Evolutionary conservation across 2,329 filamentous ascomycete species (phyloP), one percentile per base, ranked within the genome.

Genomic region (Ambrosiella xylebori): DNA sequence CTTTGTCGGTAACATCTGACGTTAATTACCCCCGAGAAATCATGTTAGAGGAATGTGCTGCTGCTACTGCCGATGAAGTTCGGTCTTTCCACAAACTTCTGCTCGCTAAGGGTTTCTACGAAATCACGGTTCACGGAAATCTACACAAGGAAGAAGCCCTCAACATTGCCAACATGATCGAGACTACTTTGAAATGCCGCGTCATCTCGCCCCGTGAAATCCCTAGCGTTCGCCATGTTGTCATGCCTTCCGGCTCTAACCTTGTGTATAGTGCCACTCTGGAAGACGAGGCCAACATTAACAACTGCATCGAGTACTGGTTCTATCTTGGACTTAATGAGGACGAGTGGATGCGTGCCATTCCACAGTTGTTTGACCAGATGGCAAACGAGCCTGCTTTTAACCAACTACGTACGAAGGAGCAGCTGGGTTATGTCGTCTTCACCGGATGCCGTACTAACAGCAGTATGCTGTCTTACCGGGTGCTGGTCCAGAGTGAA

Each of bases 361-460:
- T 86, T 69, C 77, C 87, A 0, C 75, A 94, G 47, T 76, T 98
- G 5, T 77, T 96, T 47, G 85, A 88, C 35, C 93, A 97, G 70
- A 86, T 98, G 72, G 83, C 88, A 0, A 86, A 95, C 59, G 93
- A 98, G 71, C 90, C 90, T 3, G 86, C 86, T 7, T 98, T 97
- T 67, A 88, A 98, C 70, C 89, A 95, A 68, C 77, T 98, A 7
- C 82, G 93, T 54, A 97, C 93, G 49, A 96, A 97, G 70, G 91
- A 98, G 69, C 91, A 98, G 71, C 83, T 98, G 6, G 93, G 93
- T 11, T 98, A 98, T 65, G 87, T 98, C 57, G 91, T 98, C 0
- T 95, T 91, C 70, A 91, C 86, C 54, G 87, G 88, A 36, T 76
- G 82, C 9, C 76, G 84, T 44, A 78, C 79, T 56, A 81, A 85